These are phyloP conservation scores for Zalaria obscura DNA, from an alignment of 2,329 filamentous ascomycete genomes.

Conservation along the genomic window DNA sequence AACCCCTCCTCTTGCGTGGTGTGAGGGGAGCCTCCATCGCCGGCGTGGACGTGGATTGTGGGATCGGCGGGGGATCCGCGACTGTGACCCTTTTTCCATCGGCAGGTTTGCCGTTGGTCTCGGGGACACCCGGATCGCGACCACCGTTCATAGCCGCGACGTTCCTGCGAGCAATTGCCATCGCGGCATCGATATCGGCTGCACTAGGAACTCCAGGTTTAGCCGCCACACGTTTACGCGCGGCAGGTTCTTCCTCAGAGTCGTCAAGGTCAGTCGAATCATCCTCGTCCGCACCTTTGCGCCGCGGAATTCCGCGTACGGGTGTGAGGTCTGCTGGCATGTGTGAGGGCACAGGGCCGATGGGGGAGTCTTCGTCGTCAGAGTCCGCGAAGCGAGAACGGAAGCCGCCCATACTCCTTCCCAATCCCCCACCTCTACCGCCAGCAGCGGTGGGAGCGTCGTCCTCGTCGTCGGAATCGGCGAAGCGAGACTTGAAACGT, in stretches of 20 bases:
- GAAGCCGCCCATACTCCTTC: constrained; percentile 16
- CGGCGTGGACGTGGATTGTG: not conserved
- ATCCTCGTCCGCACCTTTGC: constrained; percentile 39
- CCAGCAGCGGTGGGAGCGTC: constrained; percentile 16
- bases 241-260: constrained; percentile 22
- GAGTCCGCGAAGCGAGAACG: constrained; percentile 35
- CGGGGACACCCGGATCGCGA: constrained; percentile 6
- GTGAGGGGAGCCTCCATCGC: not conserved
- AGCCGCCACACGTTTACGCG: constrained; percentile 10
- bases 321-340: constrained; percentile 28
- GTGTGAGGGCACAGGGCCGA: constrained; percentile 17
- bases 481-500: constrained; percentile 43
- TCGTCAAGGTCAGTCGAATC: constrained; percentile 40
- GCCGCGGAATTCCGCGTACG: constrained; percentile 46
- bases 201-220: constrained; percentile 16
- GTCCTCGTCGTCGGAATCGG: constrained; percentile 52
- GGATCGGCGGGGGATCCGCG: not conserved
- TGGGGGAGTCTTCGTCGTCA: constrained; percentile 38
- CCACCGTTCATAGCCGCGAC: constrained; percentile 14
- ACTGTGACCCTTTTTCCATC: constrained; percentile 10
- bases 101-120: constrained; percentile 10
- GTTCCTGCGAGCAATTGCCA: constrained; percentile 17
- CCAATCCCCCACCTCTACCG: too few relatives aligned
- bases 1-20: constrained; percentile 12
- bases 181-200: constrained; percentile 23